Conservation (phyloP, 495 filamentous ascomycete species). For the Thermothielavioides terrestris region DNA sequence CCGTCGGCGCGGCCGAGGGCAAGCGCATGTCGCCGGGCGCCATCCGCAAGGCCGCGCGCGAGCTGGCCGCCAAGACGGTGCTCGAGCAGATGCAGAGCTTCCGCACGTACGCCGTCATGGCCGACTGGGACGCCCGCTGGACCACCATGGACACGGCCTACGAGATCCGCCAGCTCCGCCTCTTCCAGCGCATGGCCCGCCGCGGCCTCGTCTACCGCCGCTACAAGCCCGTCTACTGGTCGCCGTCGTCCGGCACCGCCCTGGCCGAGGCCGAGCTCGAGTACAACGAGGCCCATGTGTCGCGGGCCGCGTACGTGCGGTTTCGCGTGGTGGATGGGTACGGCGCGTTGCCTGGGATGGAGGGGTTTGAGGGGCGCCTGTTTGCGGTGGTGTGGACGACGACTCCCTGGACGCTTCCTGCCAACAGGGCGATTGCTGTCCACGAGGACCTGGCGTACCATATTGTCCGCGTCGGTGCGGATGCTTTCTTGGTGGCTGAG, state of each 20-base stretch:
- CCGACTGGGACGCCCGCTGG: constrained; percentile 86
- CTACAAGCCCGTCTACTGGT: constrained; percentile 95
- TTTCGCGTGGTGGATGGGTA: constrained; percentile 60
- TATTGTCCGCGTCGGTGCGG: constrained; percentile 51
- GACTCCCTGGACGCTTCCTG: constrained; percentile 93
- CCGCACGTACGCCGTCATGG: constrained; percentile 79
- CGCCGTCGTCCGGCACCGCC: constrained; percentile 79
- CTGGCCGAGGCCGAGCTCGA: constrained; percentile 94
- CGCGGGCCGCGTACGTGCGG: constrained; percentile 70
- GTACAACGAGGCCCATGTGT: constrained; percentile 78
- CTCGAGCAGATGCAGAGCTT: constrained; percentile 77
- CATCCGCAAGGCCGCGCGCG: constrained; percentile 63
- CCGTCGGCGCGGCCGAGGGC: constrained; percentile 51
- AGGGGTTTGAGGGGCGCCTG: constrained; percentile 33
- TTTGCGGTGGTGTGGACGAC: constrained; percentile 92
- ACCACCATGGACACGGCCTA: constrained; percentile 85
- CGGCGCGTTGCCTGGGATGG: constrained; percentile 25
- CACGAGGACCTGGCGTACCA: constrained; percentile 63
- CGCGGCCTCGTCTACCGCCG: constrained; percentile 79
- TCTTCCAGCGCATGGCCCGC: constrained; percentile 80
- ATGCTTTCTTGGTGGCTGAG: constrained; percentile 50
- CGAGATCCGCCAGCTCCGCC: constrained; percentile 73
- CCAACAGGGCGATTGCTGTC: constrained; percentile 82
- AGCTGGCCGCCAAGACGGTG: constrained; percentile 66
- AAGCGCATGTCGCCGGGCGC: constrained; percentile 28